Evolutionary conservation across 805 yeast genomes (phyloP).

Genomic region (Gaillardinia entomophila): DNA sequence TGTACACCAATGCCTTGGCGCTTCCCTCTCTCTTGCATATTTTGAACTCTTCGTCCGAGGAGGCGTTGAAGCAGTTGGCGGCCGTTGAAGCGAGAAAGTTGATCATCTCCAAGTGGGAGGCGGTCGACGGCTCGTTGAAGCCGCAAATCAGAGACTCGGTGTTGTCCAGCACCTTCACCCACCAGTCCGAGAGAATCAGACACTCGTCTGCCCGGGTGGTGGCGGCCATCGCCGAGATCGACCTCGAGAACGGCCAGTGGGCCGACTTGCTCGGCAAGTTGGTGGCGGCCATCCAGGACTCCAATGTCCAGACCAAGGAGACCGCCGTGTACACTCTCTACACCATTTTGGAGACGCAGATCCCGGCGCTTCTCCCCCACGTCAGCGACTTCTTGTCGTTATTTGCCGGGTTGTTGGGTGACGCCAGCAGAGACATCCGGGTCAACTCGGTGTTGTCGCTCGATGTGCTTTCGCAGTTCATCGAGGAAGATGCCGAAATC

Average conservation of each 20-base stretch:
- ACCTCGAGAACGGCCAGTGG: conserved; percentile 65
- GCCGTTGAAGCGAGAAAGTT: conserved; percentile 94
- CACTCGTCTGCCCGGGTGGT: conserved; percentile 88
- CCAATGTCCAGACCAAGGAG: conserved; percentile 59
- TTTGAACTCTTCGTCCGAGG: conserved; percentile 62
- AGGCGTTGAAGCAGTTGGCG: conserved; percentile 82
- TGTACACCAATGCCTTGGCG: conserved; percentile 64
- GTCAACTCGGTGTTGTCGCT: conserved; percentile 79
- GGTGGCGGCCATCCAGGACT: conserved; percentile 49
- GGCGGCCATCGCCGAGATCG: conserved; percentile 76
- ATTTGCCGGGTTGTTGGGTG: conserved; percentile 61
- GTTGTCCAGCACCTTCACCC: conserved; percentile 66
- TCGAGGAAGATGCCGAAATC: conserved; percentile 54
- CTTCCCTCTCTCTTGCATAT: conserved; percentile 82
- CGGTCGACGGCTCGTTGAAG: conserved; percentile 44
- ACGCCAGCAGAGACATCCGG: conserved; percentile 63
- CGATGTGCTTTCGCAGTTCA: conserved; percentile 60
- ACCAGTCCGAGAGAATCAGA: conserved; percentile 59
- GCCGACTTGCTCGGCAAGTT: conserved; percentile 67
- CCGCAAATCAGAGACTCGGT: conserved; percentile 62
- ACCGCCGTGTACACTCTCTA: conserved; percentile 75
- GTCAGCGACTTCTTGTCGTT: conserved; percentile 64
- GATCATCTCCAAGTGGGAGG: conserved; percentile 65
- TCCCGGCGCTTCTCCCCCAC: conserved; percentile 51
- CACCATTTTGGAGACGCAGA: conserved; percentile 70